Conservation (phyloP, 495 filamentous ascomycete genomes). For the Penicillium soppii region DNA sequence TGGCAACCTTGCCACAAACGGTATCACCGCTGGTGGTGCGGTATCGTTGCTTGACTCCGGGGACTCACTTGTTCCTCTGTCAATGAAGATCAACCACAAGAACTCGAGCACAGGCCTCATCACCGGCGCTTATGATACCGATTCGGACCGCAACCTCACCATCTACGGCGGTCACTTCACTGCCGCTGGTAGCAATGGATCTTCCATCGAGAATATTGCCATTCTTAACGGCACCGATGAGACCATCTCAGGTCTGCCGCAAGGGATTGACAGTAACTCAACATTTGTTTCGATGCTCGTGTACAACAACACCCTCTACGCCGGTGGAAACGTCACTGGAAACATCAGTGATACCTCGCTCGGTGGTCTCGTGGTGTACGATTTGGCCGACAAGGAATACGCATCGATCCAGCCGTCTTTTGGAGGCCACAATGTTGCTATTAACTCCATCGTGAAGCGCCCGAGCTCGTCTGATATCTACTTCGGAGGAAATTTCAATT, state of each 20-base stretch:
- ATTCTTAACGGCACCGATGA: constrained; percentile 66
- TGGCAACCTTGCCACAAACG: constrained; percentile 72
- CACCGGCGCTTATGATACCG: constrained; percentile 72
- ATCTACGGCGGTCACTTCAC: constrained; percentile 87
- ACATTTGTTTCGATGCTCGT: constrained; percentile 71
- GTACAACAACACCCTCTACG: constrained; percentile 68
- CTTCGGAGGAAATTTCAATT: constrained; percentile 77
- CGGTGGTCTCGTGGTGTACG: constrained; percentile 76
- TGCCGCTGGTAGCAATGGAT: constrained; percentile 66
- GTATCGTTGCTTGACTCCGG: constrained; percentile 57
- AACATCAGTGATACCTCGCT: constrained; percentile 59
- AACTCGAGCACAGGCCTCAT: constrained; percentile 62
- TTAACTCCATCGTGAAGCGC: constrained; percentile 70
- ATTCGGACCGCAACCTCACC: constrained; percentile 71
- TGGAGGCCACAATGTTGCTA: constrained; percentile 63
- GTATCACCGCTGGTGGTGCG: constrained; percentile 65
- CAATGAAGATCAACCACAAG: constrained; percentile 60
- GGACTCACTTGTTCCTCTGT: constrained; percentile 54
- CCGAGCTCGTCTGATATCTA: constrained; percentile 72
- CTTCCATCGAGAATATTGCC: constrained; percentile 71
- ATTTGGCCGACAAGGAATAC: constrained; percentile 62
- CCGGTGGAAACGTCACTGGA: constrained; percentile 78
- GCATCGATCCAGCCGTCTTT: constrained; percentile 65
- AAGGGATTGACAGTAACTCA: constrained; percentile 67
- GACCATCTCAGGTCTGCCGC: constrained; percentile 66